Percentiles rank a stretch among this genome's conserved stretches.
Conservation (phyloP, 805 yeast species). For the Yamadazyma nakazawae region DNA sequence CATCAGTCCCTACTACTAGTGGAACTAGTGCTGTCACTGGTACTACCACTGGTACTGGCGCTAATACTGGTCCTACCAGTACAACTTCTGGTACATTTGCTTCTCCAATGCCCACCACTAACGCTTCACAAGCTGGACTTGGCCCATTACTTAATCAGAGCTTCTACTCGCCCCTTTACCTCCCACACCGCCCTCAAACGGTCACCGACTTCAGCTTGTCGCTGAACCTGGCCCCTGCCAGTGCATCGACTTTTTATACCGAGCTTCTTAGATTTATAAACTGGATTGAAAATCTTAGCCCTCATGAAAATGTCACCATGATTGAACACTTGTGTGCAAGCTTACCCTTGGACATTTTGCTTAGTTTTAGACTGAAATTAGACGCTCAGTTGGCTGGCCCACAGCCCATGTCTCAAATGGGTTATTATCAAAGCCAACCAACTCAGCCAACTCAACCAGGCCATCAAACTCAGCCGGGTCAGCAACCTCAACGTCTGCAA, state of each 20-base stretch:
- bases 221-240: slow-evolving; percentile 3
- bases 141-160: slow-evolving; percentile 24
- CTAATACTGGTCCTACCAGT: neutral
- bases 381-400: slow-evolving; percentile 31
- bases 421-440: neutral
- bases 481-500: neutral
- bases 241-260: slow-evolving; percentile 39
- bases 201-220: slow-evolving; percentile 34
- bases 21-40: neutral
- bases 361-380: slow-evolving; percentile 46
- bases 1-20: neutral
- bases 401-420: slow-evolving; percentile 1
- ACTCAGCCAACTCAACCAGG: neutral
- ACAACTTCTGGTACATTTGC: neutral
- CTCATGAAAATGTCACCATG: slow-evolving; percentile 51
- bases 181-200: slow-evolving; percentile 42
- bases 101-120: slow-evolving; percentile 12
- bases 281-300: slow-evolving; percentile 49
- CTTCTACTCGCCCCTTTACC: slow-evolving; percentile 24
- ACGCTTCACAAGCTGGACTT: slow-evolving; percentile 20
- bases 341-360: slow-evolving; percentile 50
- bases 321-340: slow-evolving; percentile 51
- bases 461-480: neutral
- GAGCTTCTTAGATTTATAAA: slow-evolving; percentile 49
- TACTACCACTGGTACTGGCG: neutral